Base-by-base conservation (phyloP, 306 rosid genomes). In the Cercis canadensis region DNA sequence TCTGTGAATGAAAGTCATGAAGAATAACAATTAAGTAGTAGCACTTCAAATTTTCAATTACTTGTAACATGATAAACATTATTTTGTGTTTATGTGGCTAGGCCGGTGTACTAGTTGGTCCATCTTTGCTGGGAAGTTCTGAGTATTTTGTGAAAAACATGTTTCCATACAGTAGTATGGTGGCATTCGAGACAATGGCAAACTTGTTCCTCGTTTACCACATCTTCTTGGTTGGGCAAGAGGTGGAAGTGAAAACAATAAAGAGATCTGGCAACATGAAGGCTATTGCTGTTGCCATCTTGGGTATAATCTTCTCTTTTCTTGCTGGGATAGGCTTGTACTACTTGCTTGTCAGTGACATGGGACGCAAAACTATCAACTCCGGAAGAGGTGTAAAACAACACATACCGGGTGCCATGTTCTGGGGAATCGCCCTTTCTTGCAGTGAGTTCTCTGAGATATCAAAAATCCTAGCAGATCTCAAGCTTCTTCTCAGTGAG, bases 371-470 rank as follows among this genome's bases (percentile, higher is more conserved):
- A 24, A 1, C 2, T 24, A 24, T 24, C 29, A 24, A 24, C 1
- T 1, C 29, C 3, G 29, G 3, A 24, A 3, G 29, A 24, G 3
- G 29, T 1, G 29, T 24, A 24, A n/a, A 3, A 1, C 69, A 64
- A 14, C 80, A 74, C 46, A 0, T 55, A 3, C 32, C 4, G 13
- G 80, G 80, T 59, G 80, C 86, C 16, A 11, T 69, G 9, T 15
- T 74, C 14, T 82, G 83, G 80, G 86, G 83, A 32, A 8, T 70
- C 16, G 8, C 75, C 12, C 86, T 82, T 59, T 73, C 80, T 14
- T 64, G 83, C 53, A 69, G 72, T 12, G 86, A 82, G 53, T 82
- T 82, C 15, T 68, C 77, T 6, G 83, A 82, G 52, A 71, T 74
- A 4, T 83, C 83, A 0, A 64, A 47, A 39, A 45, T 82, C 40